Evolutionary conservation across 2,329 filamentous ascomycete genomes (phyloP).

Genomic region (Beauveria asiatica): DNA sequence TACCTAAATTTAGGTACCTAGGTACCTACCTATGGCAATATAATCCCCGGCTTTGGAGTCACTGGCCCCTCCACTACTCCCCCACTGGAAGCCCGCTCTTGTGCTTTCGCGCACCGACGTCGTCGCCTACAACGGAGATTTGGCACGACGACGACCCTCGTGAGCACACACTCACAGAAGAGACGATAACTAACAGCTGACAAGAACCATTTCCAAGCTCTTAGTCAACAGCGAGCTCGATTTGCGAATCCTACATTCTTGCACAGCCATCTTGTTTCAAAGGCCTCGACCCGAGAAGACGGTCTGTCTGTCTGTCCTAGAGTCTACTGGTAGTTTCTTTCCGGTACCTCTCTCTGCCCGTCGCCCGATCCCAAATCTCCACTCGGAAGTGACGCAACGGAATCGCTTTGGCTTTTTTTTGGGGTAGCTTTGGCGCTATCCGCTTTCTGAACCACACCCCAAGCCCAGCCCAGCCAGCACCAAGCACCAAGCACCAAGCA

Average conservation of each 20-base stretch:
- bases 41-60: neutral
- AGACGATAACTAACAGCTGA: neutral
- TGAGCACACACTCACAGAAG: neutral
- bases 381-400: conserved; percentile 7
- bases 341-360: neutral
- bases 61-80: neutral
- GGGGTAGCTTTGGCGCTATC: conserved; percentile 7
- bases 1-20: too few species aligned
- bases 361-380: conserved; percentile 2
- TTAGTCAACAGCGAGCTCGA: neutral
- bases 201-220: neutral
- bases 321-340: neutral
- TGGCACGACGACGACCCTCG: neutral
- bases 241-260: too few species aligned
- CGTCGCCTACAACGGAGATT: neutral
- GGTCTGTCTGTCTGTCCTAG: too few species aligned
- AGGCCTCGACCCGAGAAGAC: neutral
- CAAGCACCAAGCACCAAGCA: neutral
- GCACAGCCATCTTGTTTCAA: too few species aligned
- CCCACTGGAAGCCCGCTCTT: conserved; percentile 1
- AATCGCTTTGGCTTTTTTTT: conserved; percentile 4
- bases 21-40: too few species aligned
- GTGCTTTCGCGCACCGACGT: neutral
- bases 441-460: conserved; percentile 7
- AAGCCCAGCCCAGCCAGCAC: neutral